phyloP scores from a whole-genome alignment of 1,139 yeast species.

The Barnettozyma hawaiiensis region DNA sequence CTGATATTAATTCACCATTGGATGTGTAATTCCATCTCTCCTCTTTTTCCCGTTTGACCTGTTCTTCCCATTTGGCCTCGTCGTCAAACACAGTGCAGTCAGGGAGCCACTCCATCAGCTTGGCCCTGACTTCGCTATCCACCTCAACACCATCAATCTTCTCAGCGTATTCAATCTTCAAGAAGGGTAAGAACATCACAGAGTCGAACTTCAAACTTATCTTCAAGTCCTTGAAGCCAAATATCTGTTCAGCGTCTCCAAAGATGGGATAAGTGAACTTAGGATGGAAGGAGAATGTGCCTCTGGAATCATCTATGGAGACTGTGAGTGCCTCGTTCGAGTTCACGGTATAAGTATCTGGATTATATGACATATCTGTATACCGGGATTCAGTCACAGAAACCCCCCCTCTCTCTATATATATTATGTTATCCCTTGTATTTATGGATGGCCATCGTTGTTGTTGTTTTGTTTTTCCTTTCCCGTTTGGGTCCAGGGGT shows the following conservation, averaged over 20 bases:
- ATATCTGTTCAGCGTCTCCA: constrained; percentile 86
- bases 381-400: not conserved
- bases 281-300: constrained; percentile 62
- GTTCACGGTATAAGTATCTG: constrained; percentile 64
- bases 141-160: constrained; percentile 44
- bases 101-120: constrained; percentile 56
- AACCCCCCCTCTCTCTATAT: not conserved
- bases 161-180: constrained; percentile 50
- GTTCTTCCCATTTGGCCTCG: constrained; percentile 61
- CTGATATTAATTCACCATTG: constrained; percentile 36
- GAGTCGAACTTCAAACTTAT: constrained; percentile 52
- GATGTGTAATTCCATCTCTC: constrained; percentile 15
- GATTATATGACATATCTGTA: constrained; percentile 27
- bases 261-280: constrained; percentile 85
- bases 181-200: constrained; percentile 46
- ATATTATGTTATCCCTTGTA: too few species aligned
- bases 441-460: too few species aligned
- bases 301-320: constrained; percentile 48
- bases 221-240: constrained; percentile 70
- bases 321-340: constrained; percentile 61
- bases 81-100: constrained; percentile 52
- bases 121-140: constrained; percentile 35
- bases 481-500: too few species aligned
- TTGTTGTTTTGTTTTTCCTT: too few species aligned
- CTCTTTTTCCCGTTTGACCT: constrained; percentile 41